phyloP scores from a whole-genome alignment of 75 land plant species.

The Isoetes taiwanensis region DNA sequence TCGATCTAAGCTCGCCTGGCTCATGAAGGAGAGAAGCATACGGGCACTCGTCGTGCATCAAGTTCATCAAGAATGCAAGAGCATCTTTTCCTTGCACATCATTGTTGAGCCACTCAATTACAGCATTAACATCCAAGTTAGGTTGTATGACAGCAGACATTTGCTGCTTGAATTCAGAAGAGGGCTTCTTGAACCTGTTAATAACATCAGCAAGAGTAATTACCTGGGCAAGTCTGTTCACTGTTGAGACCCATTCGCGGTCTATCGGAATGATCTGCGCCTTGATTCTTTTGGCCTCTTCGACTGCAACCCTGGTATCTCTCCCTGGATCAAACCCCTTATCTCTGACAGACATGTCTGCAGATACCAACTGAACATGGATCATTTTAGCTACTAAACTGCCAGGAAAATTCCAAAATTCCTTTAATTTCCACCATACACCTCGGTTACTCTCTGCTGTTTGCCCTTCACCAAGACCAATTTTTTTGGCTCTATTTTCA shows the following conservation, averaged over 20 bases:
- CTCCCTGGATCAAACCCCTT: too few species aligned
- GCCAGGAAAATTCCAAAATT: too few species aligned
- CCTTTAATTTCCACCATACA: slow-evolving; percentile 33
- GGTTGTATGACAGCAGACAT: too few species aligned
- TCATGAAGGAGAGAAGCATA: background rate
- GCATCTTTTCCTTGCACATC: too few species aligned
- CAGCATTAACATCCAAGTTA: too few species aligned
- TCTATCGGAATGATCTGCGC: slow-evolving; percentile 23
- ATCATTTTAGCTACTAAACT: background rate
- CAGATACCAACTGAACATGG: background rate
- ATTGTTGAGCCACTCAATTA: too few species aligned
- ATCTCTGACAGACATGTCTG: background rate
- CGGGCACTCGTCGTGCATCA: too few species aligned
- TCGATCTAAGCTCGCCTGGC: background rate
- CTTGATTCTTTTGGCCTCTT: slow-evolving; percentile 22
- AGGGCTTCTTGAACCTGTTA: slow-evolving; percentile 10
- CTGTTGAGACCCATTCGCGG: slow-evolving; percentile 16
- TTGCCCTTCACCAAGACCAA: too few species aligned
- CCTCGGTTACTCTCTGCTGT: too few species aligned
- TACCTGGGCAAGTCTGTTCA: slow-evolving; percentile 13
- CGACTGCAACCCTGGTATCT: slow-evolving; percentile 36
- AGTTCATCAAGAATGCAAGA: too few species aligned
- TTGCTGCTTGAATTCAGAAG: too few species aligned
- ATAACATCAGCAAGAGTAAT: slow-evolving; percentile 15
- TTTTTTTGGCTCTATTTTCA: slow-evolving; percentile 14